Evolutionary conservation across 75 land plant genomes (phyloP).

Genomic region (Sequoiadendron giganteum): DNA sequence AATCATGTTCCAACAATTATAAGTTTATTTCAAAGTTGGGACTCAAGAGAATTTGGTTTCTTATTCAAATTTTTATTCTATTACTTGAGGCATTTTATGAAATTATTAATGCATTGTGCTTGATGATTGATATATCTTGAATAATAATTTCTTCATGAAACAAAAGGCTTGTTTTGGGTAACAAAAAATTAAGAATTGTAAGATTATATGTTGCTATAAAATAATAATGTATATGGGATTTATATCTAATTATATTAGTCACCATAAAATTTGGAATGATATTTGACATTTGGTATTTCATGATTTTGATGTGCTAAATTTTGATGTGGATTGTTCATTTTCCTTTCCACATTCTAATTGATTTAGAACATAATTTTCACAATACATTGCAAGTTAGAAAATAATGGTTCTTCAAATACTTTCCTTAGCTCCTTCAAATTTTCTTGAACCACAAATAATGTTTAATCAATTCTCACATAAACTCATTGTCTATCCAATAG

Average conservation of each 20-base stretch:
- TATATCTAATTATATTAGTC: not conserved
- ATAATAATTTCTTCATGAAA: too few relatives aligned
- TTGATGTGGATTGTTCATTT: not conserved
- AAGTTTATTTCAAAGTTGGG: too few relatives aligned
- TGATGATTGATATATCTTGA: too few relatives aligned
- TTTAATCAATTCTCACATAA: slow-evolving; percentile 93
- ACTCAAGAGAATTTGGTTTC: too few relatives aligned
- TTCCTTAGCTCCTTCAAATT: slow-evolving; percentile 92
- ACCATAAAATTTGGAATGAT: not conserved
- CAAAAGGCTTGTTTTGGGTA: too few relatives aligned
- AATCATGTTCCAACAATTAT: too few relatives aligned
- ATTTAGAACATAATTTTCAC: not conserved
- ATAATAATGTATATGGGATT: too few relatives aligned
- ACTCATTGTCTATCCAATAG: slow-evolving; percentile 96
- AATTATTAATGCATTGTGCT: too few relatives aligned
- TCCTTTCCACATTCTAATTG: not conserved
- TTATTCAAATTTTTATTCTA: too few relatives aligned
- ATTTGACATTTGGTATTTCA: not conserved
- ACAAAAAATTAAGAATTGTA: too few relatives aligned
- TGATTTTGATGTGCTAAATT: not conserved
- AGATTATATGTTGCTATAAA: not conserved
- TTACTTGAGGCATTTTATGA: too few relatives aligned
- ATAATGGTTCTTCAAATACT: slow-evolving; percentile 98
- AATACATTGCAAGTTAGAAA: slow-evolving; percentile 76
- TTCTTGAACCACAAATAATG: slow-evolving; percentile 83